Base-by-base conservation (phyloP, 345 rosid genomes). In the Citrus unshiu region DNA sequence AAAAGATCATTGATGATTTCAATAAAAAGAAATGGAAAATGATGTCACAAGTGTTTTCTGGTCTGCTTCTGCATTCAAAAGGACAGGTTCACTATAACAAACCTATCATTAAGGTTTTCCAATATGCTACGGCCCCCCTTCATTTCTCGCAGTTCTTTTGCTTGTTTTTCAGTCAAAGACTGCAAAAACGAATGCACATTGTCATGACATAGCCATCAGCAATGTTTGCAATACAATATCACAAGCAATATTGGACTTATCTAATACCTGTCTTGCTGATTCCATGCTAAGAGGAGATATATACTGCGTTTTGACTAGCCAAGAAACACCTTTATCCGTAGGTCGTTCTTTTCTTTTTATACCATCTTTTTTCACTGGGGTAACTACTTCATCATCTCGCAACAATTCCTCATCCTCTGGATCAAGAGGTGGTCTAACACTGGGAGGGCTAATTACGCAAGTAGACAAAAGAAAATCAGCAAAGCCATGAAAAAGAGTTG, bases 271-370 rank as follows among this genome's bases (percentile, higher is more conserved):
- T 87, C 91, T 94, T 60, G 94, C 77, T 9, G 97, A 88, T 58
- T 96, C 99, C 85, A 86, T 84, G 77, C 92, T 92, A 77, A 93
- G 87, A 21, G 98, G 91, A 88, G 99, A 94, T 66, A 96, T 94
- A 78, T 94, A 96, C 77, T 94, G 98, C 12, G 99, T 96, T 83
- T 96, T 96, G 27, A 96, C 99, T 80, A 96, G 88, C 99, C 98
- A 94, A 77, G 98, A 85, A 77, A 94, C 91, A 84, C 98, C 98
- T 86, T 94, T 89, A 79, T 94, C 99, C 29, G 98, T 91, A 22
- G 98, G 99, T 37, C 99, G 88, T 69, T 94, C 98, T 87, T 96
- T 93, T 84, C 88, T 89, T 78, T 85, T 86, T 80, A 96, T 91
- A 78, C 99, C 97, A 78, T 93, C 94, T 86, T 86, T 92, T 88